Evolutionary conservation across 225 moss, liverwort and hornwort genomes (phyloP).

Genomic region (Marchantia polymorpha): DNA sequence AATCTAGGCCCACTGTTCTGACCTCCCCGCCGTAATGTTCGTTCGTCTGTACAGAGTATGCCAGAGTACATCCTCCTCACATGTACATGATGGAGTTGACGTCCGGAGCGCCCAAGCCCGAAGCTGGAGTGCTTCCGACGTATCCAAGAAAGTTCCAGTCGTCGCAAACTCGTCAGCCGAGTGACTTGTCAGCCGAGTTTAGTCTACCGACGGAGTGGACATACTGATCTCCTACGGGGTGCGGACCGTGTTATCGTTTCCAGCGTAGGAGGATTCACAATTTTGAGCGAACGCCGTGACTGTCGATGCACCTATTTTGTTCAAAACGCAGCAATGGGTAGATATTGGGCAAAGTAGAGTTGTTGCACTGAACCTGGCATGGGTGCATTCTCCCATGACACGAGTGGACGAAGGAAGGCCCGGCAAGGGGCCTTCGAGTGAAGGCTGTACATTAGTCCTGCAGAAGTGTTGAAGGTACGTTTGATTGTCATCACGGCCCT

Average conservation of each 20-base stretch:
- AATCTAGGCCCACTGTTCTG: too few relatives aligned
- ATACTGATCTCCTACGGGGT: slow-evolving; percentile 33
- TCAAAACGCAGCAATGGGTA: not conserved
- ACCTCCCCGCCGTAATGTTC: too few relatives aligned
- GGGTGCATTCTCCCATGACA: slow-evolving; percentile 12
- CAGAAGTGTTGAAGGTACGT: slow-evolving; percentile 1
- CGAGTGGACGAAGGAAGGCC: slow-evolving; percentile 6
- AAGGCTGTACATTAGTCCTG: slow-evolving; percentile 25
- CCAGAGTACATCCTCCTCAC: slow-evolving; percentile 14
- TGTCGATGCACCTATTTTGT: not conserved
- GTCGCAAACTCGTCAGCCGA: slow-evolving; percentile 13
- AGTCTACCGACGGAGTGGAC: slow-evolving; percentile 82
- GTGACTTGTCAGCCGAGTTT: slow-evolving; percentile 38
- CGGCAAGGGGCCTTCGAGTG: not conserved
- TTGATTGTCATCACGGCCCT: not conserved
- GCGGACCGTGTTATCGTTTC: not conserved
- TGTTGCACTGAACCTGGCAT: slow-evolving; percentile 13
- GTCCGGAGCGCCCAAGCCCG: slow-evolving; percentile 20
- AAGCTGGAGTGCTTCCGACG: not conserved
- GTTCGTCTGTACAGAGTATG: not conserved
- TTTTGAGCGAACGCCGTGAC: slow-evolving; percentile 25
- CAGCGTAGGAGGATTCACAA: slow-evolving; percentile 9
- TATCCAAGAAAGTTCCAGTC: slow-evolving; percentile 26
- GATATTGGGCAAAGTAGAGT: slow-evolving; percentile 16
- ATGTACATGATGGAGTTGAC: slow-evolving; percentile 52